These are phyloP conservation scores for Pleurotus platypus DNA, from an alignment of 768 basidiomycete genomes.

Conservation along the genomic window DNA sequence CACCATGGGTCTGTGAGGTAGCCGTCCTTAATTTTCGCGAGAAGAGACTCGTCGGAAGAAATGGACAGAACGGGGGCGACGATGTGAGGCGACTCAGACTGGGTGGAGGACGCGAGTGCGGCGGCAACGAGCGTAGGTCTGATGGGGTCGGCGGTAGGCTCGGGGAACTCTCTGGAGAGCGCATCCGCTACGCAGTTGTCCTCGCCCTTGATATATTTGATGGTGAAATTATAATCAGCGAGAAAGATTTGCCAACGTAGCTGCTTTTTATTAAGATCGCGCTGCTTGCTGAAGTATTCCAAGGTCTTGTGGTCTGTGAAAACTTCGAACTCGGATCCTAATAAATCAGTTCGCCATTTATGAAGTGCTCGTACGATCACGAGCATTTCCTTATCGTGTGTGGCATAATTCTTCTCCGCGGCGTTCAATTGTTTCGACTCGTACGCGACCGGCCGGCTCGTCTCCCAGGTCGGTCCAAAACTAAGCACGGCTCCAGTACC, in stretches of 20 bases:
- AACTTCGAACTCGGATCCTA: too few relatives aligned
- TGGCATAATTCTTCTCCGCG: constrained; percentile 23
- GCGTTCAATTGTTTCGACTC: constrained; percentile 18
- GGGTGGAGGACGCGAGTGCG: neutral
- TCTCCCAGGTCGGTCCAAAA: constrained; percentile 21
- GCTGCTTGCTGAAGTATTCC: neutral
- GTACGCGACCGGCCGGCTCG: constrained; percentile 22
- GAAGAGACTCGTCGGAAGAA: neutral
- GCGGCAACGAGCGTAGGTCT: neutral
- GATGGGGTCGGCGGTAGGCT: neutral
- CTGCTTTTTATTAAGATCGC: constrained; percentile 30
- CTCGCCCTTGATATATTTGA: constrained; percentile 21
- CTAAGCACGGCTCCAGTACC: constrained; percentile 21
- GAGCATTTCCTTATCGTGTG: constrained; percentile 30
- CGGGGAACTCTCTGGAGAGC: neutral
- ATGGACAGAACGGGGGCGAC: constrained; percentile 16
- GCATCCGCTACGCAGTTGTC: neutral
- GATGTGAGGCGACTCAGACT: constrained; percentile 21
- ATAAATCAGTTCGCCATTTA: too few relatives aligned
- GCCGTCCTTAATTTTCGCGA: neutral
- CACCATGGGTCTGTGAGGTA: neutral
- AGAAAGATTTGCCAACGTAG: constrained; percentile 35
- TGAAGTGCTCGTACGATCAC: too few relatives aligned
- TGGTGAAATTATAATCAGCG: constrained; percentile 24
- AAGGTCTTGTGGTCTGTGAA: too few relatives aligned